Percentiles rank a stretch among this genome's conserved stretches.
These are phyloP conservation scores for Apostasia shenzhenica DNA, from an alignment of 106 monocot genomes.

Conservation along the genomic window DNA sequence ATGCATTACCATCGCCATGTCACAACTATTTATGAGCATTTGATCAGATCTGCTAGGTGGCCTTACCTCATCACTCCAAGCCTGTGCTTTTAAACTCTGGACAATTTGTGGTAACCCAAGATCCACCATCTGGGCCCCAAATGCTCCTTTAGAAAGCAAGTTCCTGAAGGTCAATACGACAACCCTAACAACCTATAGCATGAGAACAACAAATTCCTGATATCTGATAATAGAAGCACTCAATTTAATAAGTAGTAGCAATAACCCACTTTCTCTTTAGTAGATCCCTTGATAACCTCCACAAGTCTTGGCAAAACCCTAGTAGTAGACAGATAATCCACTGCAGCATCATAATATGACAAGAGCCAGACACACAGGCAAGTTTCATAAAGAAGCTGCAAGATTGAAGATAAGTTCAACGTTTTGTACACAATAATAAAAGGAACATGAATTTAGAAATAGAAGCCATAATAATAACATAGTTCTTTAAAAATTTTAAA, in stretches of 20 bases:
- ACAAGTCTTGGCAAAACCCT: constrained; percentile 74
- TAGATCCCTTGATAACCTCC: constrained; percentile 87
- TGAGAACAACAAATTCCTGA: background rate
- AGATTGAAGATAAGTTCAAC: constrained; percentile 3
- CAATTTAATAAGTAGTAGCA: constrained; percentile 2
- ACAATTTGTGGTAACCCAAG: constrained; percentile 90
- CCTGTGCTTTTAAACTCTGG: constrained; percentile 78
- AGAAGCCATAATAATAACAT: background rate
- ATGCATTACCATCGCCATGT: background rate
- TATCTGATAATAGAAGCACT: background rate
- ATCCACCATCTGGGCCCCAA: constrained; percentile 94
- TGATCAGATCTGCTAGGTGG: background rate
- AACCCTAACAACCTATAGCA: constrained; percentile 89
- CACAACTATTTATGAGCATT: background rate
- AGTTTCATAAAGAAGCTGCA: constrained; percentile 97
- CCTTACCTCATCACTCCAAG: constrained; percentile 98
- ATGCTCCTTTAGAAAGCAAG: constrained; percentile 66
- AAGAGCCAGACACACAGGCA: constrained; percentile 96
- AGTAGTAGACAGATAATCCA: constrained; percentile 76
- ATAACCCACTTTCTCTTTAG: constrained; percentile 81
- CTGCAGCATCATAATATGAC: constrained; percentile 88
- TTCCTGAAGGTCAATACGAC: constrained; percentile 80
- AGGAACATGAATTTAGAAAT: background rate
- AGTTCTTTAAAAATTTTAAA: too few relatives aligned
- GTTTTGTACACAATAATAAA: background rate